These are phyloP conservation scores for Picea engelmannii DNA, from an alignment of 83 land plant species.

Conservation along the genomic window DNA sequence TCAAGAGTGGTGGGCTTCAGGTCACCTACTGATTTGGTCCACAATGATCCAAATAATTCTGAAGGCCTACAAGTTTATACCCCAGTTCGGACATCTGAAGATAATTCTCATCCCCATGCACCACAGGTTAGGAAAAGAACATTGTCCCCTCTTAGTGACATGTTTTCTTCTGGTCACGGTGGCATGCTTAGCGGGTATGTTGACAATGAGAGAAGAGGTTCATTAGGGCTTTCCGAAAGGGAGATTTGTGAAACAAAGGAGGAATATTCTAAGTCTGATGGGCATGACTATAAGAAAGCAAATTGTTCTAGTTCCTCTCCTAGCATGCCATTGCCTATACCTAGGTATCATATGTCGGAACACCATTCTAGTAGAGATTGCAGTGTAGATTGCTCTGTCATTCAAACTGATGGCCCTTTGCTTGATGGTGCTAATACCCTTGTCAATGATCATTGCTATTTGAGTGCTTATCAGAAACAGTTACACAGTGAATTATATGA, in stretches of 20 bases:
- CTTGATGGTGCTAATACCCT: constrained; percentile 8
- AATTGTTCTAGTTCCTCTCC: constrained; percentile 5
- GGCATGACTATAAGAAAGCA: constrained; percentile 17
- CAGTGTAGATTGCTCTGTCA: background rate
- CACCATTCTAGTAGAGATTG: constrained; percentile 1
- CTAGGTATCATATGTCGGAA: constrained; percentile 1
- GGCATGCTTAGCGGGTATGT: constrained; percentile 5
- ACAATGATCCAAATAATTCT: constrained; percentile 15
- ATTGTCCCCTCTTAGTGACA: constrained; percentile 34
- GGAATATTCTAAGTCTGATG: background rate
- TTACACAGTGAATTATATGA: background rate
- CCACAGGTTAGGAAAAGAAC: constrained; percentile 18
- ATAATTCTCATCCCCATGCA: constrained; percentile 5
- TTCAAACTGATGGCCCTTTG: constrained; percentile 30
- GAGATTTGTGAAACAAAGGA: background rate
- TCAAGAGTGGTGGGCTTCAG: constrained; percentile 67
- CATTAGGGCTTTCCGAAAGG: background rate
- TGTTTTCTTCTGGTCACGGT: constrained; percentile 16
- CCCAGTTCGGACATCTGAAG: constrained; percentile 10
- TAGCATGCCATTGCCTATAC: constrained; percentile 18
- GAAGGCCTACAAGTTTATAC: constrained; percentile 22
- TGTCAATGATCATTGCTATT: background rate
- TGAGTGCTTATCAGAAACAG: background rate
- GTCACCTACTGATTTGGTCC: constrained; percentile 11
- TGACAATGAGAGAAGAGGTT: constrained; percentile 6